Evolutionary conservation across 2,329 filamentous ascomycete species (phyloP).

Genomic region (Sporothrix inflata): DNA sequence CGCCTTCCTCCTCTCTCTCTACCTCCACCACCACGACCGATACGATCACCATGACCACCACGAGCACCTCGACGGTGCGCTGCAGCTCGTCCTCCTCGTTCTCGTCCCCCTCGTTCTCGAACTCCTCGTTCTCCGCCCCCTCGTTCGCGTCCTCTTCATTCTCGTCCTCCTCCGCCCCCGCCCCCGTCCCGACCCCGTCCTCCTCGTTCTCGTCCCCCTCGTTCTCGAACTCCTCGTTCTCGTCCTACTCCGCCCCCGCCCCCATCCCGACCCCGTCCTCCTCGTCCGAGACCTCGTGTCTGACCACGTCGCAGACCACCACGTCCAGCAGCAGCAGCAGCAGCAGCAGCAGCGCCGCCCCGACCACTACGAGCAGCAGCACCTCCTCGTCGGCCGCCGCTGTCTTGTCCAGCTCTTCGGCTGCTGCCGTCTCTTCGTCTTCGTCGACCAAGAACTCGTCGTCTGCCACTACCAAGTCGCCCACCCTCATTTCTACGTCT

Average conservation of each 20-base stretch:
- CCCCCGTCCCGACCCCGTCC: background rate
- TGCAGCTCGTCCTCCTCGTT: conserved; percentile 9
- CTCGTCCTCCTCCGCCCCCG: conserved; percentile 3
- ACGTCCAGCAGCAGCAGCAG: background rate
- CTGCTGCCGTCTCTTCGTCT: background rate
- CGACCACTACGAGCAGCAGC: conserved; percentile 9
- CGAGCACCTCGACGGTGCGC: conserved; percentile 19
- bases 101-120: too few relatives aligned
- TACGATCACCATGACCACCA: conserved; percentile 23
- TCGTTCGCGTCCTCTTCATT: background rate
- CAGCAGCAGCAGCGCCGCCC: background rate
- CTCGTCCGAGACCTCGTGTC: conserved; percentile 2
- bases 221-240: background rate
- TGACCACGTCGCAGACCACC: conserved; percentile 21
- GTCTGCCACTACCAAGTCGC: background rate
- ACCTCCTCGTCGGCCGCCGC: background rate
- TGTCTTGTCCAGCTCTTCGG: background rate
- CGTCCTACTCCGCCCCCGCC: background rate
- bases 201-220: background rate
- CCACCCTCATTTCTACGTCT: background rate
- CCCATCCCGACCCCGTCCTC: background rate
- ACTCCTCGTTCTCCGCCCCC: background rate
- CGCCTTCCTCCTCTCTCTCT: conserved; percentile 1
- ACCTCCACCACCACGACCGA: conserved; percentile 11
- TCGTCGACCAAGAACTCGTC: background rate